Conservation (phyloP, 2,329 filamentous ascomycete species). For the Aspergillus ustus region DNA sequence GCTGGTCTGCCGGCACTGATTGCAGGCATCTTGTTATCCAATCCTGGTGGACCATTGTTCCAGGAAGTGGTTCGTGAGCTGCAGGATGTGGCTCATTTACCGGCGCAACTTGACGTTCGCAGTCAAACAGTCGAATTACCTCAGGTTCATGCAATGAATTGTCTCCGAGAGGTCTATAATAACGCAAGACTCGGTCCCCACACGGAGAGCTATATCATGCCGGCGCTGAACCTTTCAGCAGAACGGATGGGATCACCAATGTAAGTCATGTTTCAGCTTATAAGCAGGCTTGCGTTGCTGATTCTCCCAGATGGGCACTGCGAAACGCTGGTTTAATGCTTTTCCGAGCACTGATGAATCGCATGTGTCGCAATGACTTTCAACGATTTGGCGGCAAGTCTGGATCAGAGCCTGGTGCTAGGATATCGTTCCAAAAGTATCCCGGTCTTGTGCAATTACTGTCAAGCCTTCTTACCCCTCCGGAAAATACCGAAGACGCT, state of each 20-base stretch:
- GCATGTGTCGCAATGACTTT: slow-evolving; percentile 51
- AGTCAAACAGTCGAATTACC: slow-evolving; percentile 65
- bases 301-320: slow-evolving; percentile 75
- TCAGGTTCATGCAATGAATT: slow-evolving; percentile 95
- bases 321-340: slow-evolving; percentile 92
- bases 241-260: slow-evolving; percentile 77
- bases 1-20: slow-evolving; percentile 90
- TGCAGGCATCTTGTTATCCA: slow-evolving; percentile 71
- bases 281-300: slow-evolving; percentile 16
- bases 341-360: slow-evolving; percentile 81
- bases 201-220: slow-evolving; percentile 74
- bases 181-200: slow-evolving; percentile 74
- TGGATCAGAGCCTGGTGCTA: slow-evolving; percentile 50
- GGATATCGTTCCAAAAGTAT: slow-evolving; percentile 48
- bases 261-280: slow-evolving; percentile 48
- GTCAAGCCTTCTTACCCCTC: slow-evolving; percentile 38
- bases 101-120: slow-evolving; percentile 33
- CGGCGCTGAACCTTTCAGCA: slow-evolving; percentile 78
- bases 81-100: slow-evolving; percentile 42
- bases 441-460: slow-evolving; percentile 43
- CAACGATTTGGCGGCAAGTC: slow-evolving; percentile 53
- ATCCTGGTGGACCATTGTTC: slow-evolving; percentile 58
- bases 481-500: slow-evolving; percentile 22
- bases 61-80: slow-evolving; percentile 48
- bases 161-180: slow-evolving; percentile 88